Percentiles rank a stretch among this genome's conserved stretches.
These are phyloP conservation scores for Meyerozyma guilliermondii DNA, from an alignment of 1,139 yeast genomes.

Conservation along the genomic window DNA sequence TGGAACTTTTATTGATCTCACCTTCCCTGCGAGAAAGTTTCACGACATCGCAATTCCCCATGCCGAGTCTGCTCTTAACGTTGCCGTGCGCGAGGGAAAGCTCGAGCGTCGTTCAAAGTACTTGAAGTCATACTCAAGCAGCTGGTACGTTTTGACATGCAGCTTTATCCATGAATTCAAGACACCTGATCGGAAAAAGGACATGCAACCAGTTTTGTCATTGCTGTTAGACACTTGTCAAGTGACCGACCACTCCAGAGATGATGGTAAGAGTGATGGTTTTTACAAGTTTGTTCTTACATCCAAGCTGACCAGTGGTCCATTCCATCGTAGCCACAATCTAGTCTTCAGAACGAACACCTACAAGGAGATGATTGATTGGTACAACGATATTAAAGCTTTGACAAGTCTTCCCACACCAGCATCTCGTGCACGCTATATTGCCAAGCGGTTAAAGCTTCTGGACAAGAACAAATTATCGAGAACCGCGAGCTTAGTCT, in stretches of 20 bases:
- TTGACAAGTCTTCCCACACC: slow-evolving; percentile 59
- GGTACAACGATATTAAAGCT: slow-evolving; percentile 75
- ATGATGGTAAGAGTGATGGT: slow-evolving; percentile 55
- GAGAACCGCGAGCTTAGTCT: slow-evolving; percentile 25
- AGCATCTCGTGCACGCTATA: slow-evolving; percentile 35
- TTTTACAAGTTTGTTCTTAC: slow-evolving; percentile 74
- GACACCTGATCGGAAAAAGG: slow-evolving; percentile 74
- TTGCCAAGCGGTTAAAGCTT: slow-evolving; percentile 11
- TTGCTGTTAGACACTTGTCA: slow-evolving; percentile 76
- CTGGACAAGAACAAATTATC: slow-evolving; percentile 13
- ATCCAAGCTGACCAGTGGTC: slow-evolving; percentile 64
- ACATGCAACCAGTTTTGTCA: slow-evolving; percentile 84
- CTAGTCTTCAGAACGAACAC: slow-evolving; percentile 89
- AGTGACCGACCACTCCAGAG: slow-evolving; percentile 75
- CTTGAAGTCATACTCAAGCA: slow-evolving; percentile 81
- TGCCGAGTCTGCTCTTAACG: slow-evolving; percentile 65
- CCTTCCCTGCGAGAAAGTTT: slow-evolving; percentile 62
- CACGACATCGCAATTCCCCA: slow-evolving; percentile 61
- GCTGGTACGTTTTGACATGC: slow-evolving; percentile 90
- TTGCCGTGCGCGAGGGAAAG: slow-evolving; percentile 71
- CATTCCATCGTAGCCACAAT: slow-evolving; percentile 73
- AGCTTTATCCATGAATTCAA: slow-evolving; percentile 88
- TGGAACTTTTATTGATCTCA: slow-evolving; percentile 71
- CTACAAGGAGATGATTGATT: slow-evolving; percentile 69
- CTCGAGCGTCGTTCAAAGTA: slow-evolving; percentile 89